Evolutionary conservation across 345 rosid species (phyloP), one percentile per base, ranked within the genome.

Genomic region (Ailanthus altissimus): DNA sequence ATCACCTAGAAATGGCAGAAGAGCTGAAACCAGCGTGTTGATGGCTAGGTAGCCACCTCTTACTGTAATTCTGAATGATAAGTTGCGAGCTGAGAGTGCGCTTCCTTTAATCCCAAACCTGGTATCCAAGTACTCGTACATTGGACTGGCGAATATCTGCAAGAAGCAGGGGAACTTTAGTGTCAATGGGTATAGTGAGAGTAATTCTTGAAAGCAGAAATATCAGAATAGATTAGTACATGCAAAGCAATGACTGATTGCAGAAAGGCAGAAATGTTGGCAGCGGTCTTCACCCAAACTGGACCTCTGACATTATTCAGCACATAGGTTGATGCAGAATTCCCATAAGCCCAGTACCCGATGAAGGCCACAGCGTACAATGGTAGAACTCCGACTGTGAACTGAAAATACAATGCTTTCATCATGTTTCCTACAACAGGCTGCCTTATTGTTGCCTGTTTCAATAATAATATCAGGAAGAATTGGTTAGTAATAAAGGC

Each of bases 281-380:
- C 99, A 46, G 87, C 25, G 3, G 91, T 83, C 90, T 91, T 96
- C 72, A 92, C 78, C 99, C 98, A 93, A 65, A 85, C 84, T 2
- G 97, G 97, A 38, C 99, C 99, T 25, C 16, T 86, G 62, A 86
- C 89, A 1, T 84, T 92, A 77, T 84, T 91, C 56, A 96, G 95
- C 79, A 96, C 75, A 77, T 93, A 93, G 7, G 93, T 74, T 0
- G 94, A 73, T 12, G 98, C 87, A 13, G 90, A 82, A 67, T 92
- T 77, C n/a, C 99, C 99, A 36, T 96, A 96, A 3, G 99, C 99
- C 99, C 99, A 96, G 53, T 96, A 96, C 20, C 98, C 99, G 0
- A 88, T 78, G 50, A 90, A 90, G 6, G 94, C 81, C 72, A 93
- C 92, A 0, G 90, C 89, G 67, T 81, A 92, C 91, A 96, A 76